Base-by-base conservation (phyloP, 2,329 filamentous ascomycete genomes). In the Ophiocordyceps australis region DNA sequence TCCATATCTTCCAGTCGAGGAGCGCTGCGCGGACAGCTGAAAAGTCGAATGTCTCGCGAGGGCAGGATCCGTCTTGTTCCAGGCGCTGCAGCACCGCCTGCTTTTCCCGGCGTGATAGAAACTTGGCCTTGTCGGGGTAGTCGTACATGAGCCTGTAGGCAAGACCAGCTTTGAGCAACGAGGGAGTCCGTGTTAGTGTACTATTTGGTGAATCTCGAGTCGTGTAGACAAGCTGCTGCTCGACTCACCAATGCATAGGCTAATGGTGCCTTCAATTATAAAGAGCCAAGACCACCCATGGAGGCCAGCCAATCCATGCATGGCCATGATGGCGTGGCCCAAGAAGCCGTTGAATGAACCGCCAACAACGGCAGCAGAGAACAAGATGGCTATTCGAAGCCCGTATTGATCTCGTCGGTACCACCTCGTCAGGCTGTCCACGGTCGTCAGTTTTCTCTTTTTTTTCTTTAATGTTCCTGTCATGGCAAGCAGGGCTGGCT, bases 251-350 rank as follows among this genome's bases (percentile, higher is more conserved):
- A 63, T 50, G 17, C 57, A 2, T 5, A 65, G 42, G 5, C 60
- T 65, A 14, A 55, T 37, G 13, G 63, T 30, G 17, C 65, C 64
- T 43, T 78, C 73, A 4, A 81, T 52, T 30, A 83, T 76, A 44
- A 86, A 86, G 26, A 86, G 82, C 78, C 76, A 83, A 2, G 66
- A 58, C 79, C 79, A 86, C 2, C 74, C 76, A 25, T 49, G 44
- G 9, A 66, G 60, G 15, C 48, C 45, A 3, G 65, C 47, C 6
- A 52, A 36, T 3, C 62, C 62, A 2, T 55, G 38, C 59, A 74
- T 68, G 40, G 69, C 61, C 17, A 65, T 59, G 26, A 74, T 62
- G 14, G 57, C 69, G 17, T 60, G 61, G 3, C 69, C 69, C 11
- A 74, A 49, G 8, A 74, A 51, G 12, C 68, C 68, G 25, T 70